phyloP scores from a whole-genome alignment of 2,329 filamentous ascomycete genomes.

The Trichoderma semiorbis region DNA sequence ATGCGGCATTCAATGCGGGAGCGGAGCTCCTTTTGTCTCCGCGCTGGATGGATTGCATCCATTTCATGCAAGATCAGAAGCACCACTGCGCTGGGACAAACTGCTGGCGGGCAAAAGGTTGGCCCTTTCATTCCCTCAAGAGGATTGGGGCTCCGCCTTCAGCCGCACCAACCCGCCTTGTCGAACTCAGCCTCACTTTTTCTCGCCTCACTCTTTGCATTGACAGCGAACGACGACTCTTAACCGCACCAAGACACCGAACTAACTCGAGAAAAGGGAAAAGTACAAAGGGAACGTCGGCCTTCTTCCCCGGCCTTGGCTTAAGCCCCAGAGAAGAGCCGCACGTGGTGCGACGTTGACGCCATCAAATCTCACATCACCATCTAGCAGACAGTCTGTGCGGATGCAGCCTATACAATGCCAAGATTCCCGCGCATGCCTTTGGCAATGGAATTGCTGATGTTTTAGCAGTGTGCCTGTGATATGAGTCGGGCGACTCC shows the following conservation, averaged over 20 bases:
- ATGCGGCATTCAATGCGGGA: background rate
- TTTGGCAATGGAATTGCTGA: background rate
- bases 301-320: background rate
- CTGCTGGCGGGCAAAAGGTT: background rate
- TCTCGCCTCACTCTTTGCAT: background rate
- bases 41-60: background rate
- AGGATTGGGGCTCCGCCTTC: background rate
- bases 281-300: background rate
- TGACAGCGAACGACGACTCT: background rate
- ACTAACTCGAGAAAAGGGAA: background rate
- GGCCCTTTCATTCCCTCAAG: background rate
- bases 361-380: background rate
- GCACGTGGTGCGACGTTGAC: background rate
- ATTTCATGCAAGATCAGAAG: background rate
- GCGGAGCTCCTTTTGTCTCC: background rate
- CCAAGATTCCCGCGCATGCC: background rate
- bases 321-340: background rate
- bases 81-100: background rate
- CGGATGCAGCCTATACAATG: background rate
- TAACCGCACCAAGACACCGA: constrained; percentile 11
- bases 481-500: background rate
- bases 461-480: background rate
- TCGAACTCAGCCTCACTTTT: constrained; percentile 1
- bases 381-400: background rate
- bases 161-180: constrained; percentile 1